Base-by-base conservation (phyloP, 805 yeast species). In the Naumovozyma baii region DNA sequence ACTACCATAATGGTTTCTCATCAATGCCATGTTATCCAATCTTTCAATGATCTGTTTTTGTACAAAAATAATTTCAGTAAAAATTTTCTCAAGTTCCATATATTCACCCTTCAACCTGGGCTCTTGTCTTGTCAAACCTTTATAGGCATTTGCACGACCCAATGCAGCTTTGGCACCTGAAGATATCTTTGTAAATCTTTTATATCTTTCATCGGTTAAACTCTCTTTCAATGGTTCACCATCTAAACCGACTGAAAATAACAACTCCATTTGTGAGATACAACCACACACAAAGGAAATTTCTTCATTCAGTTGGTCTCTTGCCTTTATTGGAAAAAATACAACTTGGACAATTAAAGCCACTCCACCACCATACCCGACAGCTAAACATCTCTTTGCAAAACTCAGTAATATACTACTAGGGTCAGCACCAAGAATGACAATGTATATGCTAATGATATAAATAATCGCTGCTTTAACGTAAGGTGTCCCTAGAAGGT, bases 401-500 rank as follows among this genome's bases (percentile, higher is more conserved):
- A 69, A 73, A 47, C 67, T 70, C 7, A 53, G 54, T 18, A 61
- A 42, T 38, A 72, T 71, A 0, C 69, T 58, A 4, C 72, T 69
- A 3, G 47, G 48, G 19, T 58, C 49, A 1, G 49, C 46, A 4
- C 66, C 55, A 1, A 74, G 74, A 2, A 65, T 38, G 2, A 60
- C 58, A 36, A 71, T 59, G 39, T 69, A 69, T 14, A 68, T 62
- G 28, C 73, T 67, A 36, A 73, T 70, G 5, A 70, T 58, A 13
- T 69, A 67, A 33, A 73, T 69, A 43, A 72, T 66, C 0, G 74
- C 76, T 4, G 76, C 75, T 43, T 71, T 73, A 14, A 69, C 66
- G 40, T 69, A 71, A 2, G 74, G 72, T 1, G 74, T 62, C 0
- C 68, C 72, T 28, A 72, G 36, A 38, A 69, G 52, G 41, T 44